Evolutionary conservation across 106 monocot genomes (phyloP).

Genomic region (Triglochin maritima): DNA sequence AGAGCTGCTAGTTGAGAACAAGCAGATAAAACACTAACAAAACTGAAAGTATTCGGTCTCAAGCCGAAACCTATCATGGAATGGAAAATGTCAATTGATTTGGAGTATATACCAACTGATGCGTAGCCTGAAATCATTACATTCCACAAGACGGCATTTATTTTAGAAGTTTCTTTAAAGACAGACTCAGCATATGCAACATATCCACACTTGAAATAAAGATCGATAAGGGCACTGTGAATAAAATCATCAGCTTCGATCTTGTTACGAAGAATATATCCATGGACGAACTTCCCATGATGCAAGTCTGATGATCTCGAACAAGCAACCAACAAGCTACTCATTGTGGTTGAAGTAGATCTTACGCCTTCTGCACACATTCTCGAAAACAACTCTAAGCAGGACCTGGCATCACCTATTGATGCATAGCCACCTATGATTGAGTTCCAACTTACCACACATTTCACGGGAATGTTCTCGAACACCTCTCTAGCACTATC

Average conservation of each 20-base stretch:
- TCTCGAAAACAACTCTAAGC: slow-evolving; percentile 37
- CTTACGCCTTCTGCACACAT: slow-evolving; percentile 36
- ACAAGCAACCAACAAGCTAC: slow-evolving; percentile 48
- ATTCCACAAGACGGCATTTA: slow-evolving; percentile 50
- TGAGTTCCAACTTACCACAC: slow-evolving; percentile 52
- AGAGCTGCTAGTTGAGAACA: slow-evolving; percentile 63
- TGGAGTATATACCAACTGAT: slow-evolving; percentile 25
- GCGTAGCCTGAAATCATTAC: slow-evolving; percentile 67
- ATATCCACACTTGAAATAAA: slow-evolving; percentile 61
- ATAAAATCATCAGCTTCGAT: slow-evolving; percentile 44
- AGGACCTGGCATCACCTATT: slow-evolving; percentile 25
- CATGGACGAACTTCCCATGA: slow-evolving; percentile 54
- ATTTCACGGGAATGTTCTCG: slow-evolving; percentile 25
- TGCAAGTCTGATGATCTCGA: slow-evolving; percentile 28
- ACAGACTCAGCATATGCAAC: slow-evolving; percentile 28
- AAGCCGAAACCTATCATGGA: slow-evolving; percentile 29
- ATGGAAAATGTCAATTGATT: slow-evolving; percentile 32
- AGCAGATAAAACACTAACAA: slow-evolving; percentile 41
- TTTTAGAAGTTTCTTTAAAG: slow-evolving; percentile 25
- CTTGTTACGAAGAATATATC: slow-evolving; percentile 33
- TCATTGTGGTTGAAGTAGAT: slow-evolving; percentile 48
- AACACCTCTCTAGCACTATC: slow-evolving; percentile 41
- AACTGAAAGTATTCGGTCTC: slow-evolving; percentile 41
- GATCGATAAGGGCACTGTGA: slow-evolving; percentile 37
- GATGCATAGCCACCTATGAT: slow-evolving; percentile 53